Evolutionary conservation across 2,329 filamentous ascomycete species (phyloP), one percentile per base, ranked within the genome.

Genomic region (Colletotrichum viniferum): DNA sequence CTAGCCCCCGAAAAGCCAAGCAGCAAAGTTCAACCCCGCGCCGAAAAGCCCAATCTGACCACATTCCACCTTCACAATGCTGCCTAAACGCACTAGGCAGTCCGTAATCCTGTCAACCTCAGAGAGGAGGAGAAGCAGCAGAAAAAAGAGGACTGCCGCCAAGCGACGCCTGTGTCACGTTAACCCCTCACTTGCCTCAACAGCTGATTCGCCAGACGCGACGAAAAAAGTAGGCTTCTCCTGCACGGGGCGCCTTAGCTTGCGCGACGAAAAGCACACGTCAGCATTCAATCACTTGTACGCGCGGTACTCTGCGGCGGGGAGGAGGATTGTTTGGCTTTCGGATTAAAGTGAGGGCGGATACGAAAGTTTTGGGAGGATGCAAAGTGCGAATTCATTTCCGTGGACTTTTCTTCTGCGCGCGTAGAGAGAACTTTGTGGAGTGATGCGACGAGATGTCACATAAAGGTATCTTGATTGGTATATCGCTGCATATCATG

Each of bases 361-460:
- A 10, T 5, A 28, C 21, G 24, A 12, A 26, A 4, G 5, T 18
- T 58, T 0, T 26, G 2, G 24, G 24, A 18, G 55, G 24, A 4
- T 52, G 43, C n/a, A 52, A 52, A 52, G 43, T 52, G 43, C n/a
- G n/a, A 48, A 48, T 10, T 43, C 4, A 85, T 18, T 36, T 36
- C 34, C 13, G 34, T 36, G 13, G 34, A 36, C 34, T 36, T 36
- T 36, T 36, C 34, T 32, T 4, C 30, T 32, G 30, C 34, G 6
- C 13, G 1, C 34, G 34, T 14, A 36, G 34, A 13, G 34, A 36
- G 34, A 36, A 14, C 14, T 13, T 14, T 36, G 5, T 36, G 34
- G 34, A 5, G 12, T 36, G 34, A 36, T 32, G 30, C 30, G 30
- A 32, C 30, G 10, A 32, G 30, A 32, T 32, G 30, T 32, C 30